These are phyloP conservation scores for Cryoendolithus antarcticus DNA, from an alignment of 2,329 filamentous ascomycete species.

Conservation along the genomic window DNA sequence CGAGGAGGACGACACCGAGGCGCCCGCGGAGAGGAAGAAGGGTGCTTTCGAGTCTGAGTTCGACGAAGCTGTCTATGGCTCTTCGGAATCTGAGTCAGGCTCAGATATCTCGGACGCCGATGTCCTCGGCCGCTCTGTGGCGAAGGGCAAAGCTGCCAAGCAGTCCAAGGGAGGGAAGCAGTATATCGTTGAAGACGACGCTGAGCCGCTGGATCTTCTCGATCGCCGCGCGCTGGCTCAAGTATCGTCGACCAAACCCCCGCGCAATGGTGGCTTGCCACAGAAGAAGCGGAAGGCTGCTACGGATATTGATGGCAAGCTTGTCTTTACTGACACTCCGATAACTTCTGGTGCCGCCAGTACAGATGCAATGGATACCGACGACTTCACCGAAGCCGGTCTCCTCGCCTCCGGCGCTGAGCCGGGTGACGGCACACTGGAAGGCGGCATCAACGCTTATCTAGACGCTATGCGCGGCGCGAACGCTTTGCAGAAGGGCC, in stretches of 20 bases:
- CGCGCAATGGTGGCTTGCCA: constrained; percentile 33
- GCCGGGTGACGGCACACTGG: constrained; percentile 29
- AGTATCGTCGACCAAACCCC: constrained; percentile 81
- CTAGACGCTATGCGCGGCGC: constrained; percentile 48
- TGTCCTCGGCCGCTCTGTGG: constrained; percentile 35
- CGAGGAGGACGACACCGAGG: constrained; percentile 42
- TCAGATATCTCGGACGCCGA: constrained; percentile 54
- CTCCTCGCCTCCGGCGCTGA: constrained; percentile 15
- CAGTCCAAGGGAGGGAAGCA: constrained; percentile 38
- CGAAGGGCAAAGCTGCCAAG: constrained; percentile 45
- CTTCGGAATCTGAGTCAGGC: constrained; percentile 40
- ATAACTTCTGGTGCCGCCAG: constrained; percentile 21
- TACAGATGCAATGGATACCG: constrained; percentile 43
- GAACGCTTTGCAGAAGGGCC: constrained; percentile 45
- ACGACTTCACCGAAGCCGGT: constrained; percentile 23
- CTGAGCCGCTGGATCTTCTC: constrained; percentile 87
- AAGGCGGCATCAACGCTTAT: constrained; percentile 47
- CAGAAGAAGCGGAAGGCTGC: constrained; percentile 48
- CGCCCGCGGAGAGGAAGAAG: constrained; percentile 37
- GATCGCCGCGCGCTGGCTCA: constrained; percentile 80
- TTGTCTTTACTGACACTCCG: constrained; percentile 52
- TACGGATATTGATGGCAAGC: constrained; percentile 65
- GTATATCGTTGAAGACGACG: constrained; percentile 88
- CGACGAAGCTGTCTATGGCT: constrained; percentile 86
- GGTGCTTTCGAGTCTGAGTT: constrained; percentile 81